Conservation (phyloP, 2,329 filamentous ascomycete species). For the Claviceps sp. region DNA sequence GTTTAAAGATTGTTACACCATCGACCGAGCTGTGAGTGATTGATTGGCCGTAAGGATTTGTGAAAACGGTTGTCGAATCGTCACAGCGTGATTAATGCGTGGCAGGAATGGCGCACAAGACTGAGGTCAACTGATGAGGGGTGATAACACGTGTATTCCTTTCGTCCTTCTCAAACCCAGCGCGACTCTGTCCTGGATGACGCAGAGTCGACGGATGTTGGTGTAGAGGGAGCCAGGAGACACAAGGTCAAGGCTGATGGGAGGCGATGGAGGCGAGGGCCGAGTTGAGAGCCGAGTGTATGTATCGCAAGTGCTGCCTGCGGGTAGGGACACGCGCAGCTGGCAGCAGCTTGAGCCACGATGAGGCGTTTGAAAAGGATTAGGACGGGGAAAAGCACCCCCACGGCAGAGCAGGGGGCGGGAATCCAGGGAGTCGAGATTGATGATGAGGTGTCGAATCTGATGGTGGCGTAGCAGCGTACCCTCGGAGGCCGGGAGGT, state of each 20-base stretch:
- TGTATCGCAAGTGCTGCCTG: background rate
- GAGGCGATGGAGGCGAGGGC: background rate
- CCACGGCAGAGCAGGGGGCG: background rate
- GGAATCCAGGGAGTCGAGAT: background rate
- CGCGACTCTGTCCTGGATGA: background rate
- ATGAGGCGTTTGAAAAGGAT: background rate
- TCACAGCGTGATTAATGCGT: constrained; percentile 1
- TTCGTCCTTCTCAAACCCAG: background rate
- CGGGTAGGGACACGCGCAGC: background rate
- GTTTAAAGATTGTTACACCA: background rate
- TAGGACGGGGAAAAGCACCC: background rate
- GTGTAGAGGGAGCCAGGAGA: background rate
- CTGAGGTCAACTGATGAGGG: background rate
- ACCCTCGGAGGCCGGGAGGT: constrained; percentile 6
- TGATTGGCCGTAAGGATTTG: background rate
- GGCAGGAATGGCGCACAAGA: background rate
- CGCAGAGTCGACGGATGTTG: background rate
- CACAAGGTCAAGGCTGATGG: background rate
- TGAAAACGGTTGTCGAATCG: background rate
- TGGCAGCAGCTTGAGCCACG: background rate
- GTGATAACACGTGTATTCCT: background rate
- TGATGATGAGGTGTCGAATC: background rate
- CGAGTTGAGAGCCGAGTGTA: background rate
- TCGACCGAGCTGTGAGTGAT: background rate
- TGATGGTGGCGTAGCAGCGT: constrained; percentile 8